Evolutionary conservation across 2,329 filamentous ascomycete genomes (phyloP).

Genomic region (Pestalotiopsis sp.): DNA sequence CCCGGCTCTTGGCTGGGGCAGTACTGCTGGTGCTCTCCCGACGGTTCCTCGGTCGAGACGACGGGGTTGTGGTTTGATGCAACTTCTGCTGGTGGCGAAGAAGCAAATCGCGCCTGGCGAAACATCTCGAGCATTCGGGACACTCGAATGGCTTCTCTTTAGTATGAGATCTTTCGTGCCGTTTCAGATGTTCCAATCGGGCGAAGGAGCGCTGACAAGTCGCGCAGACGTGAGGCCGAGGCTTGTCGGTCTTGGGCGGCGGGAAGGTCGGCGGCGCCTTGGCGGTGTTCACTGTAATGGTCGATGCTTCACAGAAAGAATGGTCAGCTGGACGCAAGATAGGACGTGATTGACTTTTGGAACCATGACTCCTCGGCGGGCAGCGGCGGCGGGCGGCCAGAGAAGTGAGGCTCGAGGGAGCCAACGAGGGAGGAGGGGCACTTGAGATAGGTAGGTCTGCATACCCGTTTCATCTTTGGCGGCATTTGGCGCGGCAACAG

Average conservation of each 20-base stretch:
- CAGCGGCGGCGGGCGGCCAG: not conserved
- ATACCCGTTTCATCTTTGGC: constrained; percentile 13
- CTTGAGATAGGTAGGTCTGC: not conserved
- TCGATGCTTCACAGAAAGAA: constrained; percentile 7
- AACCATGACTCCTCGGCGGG: not conserved
- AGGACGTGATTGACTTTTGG: not conserved
- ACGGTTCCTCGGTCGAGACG: constrained; percentile 81
- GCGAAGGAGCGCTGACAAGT: constrained; percentile 94
- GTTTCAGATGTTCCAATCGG: constrained; percentile 91
- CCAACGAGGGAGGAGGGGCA: constrained; percentile 7
- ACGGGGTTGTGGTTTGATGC: constrained; percentile 87
- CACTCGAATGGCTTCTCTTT: constrained; percentile 98
- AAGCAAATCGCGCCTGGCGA: constrained; percentile 88
- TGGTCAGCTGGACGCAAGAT: not conserved
- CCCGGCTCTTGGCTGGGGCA: constrained; percentile 66
- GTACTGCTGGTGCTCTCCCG: constrained; percentile 84
- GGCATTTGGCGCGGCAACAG: constrained; percentile 10
- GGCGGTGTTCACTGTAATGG: constrained; percentile 37
- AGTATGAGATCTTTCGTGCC: constrained; percentile 73
- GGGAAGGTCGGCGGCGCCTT: constrained; percentile 51
- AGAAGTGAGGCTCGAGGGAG: not conserved
- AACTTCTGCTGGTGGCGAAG: constrained; percentile 97
- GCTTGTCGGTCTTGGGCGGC: constrained; percentile 95
- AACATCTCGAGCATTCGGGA: constrained; percentile 90
- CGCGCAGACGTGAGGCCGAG: constrained; percentile 87